phyloP scores from a whole-genome alignment of 306 rosid genomes.

The Rosa lucieae region DNA sequence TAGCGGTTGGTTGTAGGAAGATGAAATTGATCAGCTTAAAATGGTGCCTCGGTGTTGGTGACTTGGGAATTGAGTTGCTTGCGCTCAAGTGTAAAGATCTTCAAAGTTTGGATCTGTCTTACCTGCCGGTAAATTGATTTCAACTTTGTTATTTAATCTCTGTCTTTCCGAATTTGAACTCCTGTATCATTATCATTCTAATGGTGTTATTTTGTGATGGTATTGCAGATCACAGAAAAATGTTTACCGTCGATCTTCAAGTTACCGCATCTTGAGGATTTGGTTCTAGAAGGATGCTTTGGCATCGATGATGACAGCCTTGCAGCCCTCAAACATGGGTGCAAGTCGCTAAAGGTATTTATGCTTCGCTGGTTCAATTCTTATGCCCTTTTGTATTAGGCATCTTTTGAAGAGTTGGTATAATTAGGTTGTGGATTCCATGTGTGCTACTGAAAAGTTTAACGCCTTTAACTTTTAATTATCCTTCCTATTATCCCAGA shows the following conservation, averaged over 20 bases:
- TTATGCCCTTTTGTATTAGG: background rate
- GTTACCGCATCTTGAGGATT: constrained; percentile 77
- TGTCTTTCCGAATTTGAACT: background rate
- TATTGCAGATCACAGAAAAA: constrained; percentile 71
- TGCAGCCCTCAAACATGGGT: constrained; percentile 54
- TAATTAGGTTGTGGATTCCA: background rate
- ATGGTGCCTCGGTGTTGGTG: constrained; percentile 87
- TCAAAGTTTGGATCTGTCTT: constrained; percentile 73
- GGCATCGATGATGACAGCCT: constrained; percentile 75
- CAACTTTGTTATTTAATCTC: background rate
- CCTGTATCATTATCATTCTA: background rate
- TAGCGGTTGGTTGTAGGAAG: constrained; percentile 89
- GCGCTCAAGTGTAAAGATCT: constrained; percentile 83
- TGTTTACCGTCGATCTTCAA: constrained; percentile 76
- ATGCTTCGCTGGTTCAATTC: constrained; percentile 26
- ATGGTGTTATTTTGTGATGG: constrained; percentile 2
- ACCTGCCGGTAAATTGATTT: constrained; percentile 56
- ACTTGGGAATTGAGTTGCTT: constrained; percentile 78
- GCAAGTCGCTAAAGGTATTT: constrained; percentile 80
- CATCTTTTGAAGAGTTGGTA: background rate
- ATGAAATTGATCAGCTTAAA: constrained; percentile 63
- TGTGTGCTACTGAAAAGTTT: background rate
- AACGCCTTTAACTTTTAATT: background rate
- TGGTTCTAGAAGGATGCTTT: constrained; percentile 86
- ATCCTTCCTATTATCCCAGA: background rate